phyloP scores from a whole-genome alignment of 2,329 filamentous ascomycete genomes.

The Talaromyces albobiverticillius region DNA sequence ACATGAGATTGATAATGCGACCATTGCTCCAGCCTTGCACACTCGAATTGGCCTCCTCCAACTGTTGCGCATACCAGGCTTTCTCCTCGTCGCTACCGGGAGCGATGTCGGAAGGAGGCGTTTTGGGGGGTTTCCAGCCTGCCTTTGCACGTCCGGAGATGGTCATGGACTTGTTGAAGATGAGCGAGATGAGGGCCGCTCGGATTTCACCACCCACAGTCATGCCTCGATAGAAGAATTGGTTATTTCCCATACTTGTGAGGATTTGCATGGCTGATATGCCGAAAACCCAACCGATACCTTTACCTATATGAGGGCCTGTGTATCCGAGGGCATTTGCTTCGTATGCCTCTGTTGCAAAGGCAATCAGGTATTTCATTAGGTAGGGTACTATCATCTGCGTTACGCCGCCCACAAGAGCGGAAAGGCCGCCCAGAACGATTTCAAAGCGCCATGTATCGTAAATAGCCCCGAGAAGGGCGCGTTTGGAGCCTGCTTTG shows the following conservation, averaged over 20 bases:
- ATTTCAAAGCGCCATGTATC: conserved; percentile 82
- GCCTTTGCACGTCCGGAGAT: conserved; percentile 81
- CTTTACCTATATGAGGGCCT: conserved; percentile 65
- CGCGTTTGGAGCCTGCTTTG: conserved; percentile 65
- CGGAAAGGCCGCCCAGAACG: conserved; percentile 72
- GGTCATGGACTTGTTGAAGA: conserved; percentile 86
- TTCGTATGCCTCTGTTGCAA: conserved; percentile 71
- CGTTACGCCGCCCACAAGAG: conserved; percentile 63
- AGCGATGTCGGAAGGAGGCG: conserved; percentile 40
- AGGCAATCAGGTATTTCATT: conserved; percentile 80
- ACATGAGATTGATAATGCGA: conserved; percentile 86
- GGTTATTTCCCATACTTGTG: conserved; percentile 76
- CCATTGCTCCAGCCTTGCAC: conserved; percentile 82
- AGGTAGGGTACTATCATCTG: conserved; percentile 80
- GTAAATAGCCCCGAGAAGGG: conserved; percentile 73
- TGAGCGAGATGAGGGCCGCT: conserved; percentile 74
- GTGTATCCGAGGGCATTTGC: conserved; percentile 52
- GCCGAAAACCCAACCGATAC: conserved; percentile 75
- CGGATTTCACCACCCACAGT: conserved; percentile 77
- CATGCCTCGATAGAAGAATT: conserved; percentile 90
- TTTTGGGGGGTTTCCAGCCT: conserved; percentile 58
- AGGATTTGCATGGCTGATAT: conserved; percentile 78
- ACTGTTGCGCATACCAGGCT: conserved; percentile 36
- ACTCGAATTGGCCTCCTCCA: conserved; percentile 28
- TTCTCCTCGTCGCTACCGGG: conserved; percentile 48